Evolutionary conservation across 2,329 filamentous ascomycete species (phyloP).

Genomic region (Chalaropsis thielavioides): DNA sequence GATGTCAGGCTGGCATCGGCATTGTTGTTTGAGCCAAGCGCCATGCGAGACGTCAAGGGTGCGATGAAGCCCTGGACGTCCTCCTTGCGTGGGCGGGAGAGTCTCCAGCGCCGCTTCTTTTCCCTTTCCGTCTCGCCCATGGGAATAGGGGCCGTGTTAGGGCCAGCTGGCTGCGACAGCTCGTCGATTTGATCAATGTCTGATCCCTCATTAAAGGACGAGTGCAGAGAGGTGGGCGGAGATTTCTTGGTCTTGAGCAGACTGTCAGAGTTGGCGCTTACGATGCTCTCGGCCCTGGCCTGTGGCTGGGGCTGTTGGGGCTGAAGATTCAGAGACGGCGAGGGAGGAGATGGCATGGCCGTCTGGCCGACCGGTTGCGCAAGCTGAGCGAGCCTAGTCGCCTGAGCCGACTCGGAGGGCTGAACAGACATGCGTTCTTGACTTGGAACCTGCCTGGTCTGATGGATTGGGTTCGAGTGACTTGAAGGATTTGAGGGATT

Average conservation of each 20-base stretch:
- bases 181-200: slow-evolving; percentile 65
- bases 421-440: background rate
- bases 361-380: background rate
- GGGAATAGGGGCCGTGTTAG: too few relatives aligned
- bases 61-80: slow-evolving; percentile 31
- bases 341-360: background rate
- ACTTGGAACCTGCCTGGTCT: background rate
- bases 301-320: background rate
- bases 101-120: slow-evolving; percentile 57
- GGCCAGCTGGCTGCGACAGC: background rate
- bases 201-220: slow-evolving; percentile 65
- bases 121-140: slow-evolving; percentile 37
- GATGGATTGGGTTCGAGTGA: background rate
- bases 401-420: too few relatives aligned
- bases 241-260: slow-evolving; percentile 52
- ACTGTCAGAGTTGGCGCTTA: slow-evolving; percentile 23
- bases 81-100: slow-evolving; percentile 49
- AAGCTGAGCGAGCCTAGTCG: too few relatives aligned
- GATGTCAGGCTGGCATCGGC: slow-evolving; percentile 55
- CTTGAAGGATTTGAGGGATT: too few relatives aligned
- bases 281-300: background rate
- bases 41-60: slow-evolving; percentile 23
- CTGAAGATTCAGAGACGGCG: background rate
- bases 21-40: slow-evolving; percentile 45
- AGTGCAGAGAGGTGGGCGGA: slow-evolving; percentile 62